Evolutionary conservation across 768 basidiomycete genomes (phyloP), one percentile per base, ranked within the genome.

Genomic region (Leucocoprinus leucothites): DNA sequence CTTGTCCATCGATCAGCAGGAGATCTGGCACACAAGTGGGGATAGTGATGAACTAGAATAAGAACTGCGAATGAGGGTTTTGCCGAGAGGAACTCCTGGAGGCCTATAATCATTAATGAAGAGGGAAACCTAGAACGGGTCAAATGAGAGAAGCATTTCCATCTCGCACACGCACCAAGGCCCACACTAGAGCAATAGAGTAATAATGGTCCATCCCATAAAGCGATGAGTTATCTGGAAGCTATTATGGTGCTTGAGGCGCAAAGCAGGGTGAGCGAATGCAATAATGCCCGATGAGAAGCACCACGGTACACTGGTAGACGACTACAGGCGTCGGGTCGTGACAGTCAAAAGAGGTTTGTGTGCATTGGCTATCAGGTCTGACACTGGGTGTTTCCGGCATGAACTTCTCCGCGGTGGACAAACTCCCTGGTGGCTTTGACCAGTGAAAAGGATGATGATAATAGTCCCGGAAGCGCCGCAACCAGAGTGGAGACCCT

Each of bases 161-260:
- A 22, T 38, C 9, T 41, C 9, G n/a, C 18, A 4, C 2, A 46
- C 52, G 14, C 25, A 53, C 52, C 34, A 53, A n/a, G 35, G 44
- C 51, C 57, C 57, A 57, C 18, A 52, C 51, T 13, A 57, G 38
- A 16, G 9, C 51, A 47, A 51, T 43, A 4, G 51, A 16, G 9
- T 46, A 47, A 51, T 43, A 4, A 46, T 43, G 16, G 45, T 41
- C 51, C 57, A 57, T 9, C 81, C 82, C 11, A 78, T 66, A 63
- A 80, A 80, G 22, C 81, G 77, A 63, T 82, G 82, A 9, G 70
- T 68, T n/a, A 73, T 72, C 63, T 84, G 82, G 63, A 84, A 84
- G 45, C 71, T 68, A 61, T 84, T 74, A 67, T 84, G 82, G 60
- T 74, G 73, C 18, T 68, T 66, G 24, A 69, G 60, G 5, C 81